Evolutionary conservation across 2,329 filamentous ascomycete species (phyloP).

Genomic region (Orbilia blumenaviensis): DNA sequence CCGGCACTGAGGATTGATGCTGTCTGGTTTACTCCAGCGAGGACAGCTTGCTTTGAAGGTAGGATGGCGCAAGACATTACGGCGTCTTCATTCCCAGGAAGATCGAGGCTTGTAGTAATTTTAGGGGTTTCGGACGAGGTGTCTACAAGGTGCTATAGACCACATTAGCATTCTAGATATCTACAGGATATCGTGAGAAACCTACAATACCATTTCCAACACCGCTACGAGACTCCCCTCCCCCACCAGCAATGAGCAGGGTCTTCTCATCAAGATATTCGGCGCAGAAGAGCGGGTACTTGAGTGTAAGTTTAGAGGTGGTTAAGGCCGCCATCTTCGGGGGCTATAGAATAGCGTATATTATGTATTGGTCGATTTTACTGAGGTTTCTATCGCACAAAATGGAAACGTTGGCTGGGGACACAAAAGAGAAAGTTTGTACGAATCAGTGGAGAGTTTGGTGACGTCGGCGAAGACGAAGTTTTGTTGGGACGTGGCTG

Average conservation of each 20-base stretch:
- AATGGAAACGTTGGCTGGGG: neutral
- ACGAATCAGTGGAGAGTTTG: conserved; percentile 16
- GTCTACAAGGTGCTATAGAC: conserved; percentile 36
- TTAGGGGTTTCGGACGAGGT: conserved; percentile 33
- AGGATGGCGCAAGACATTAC: conserved; percentile 57
- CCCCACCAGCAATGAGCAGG: conserved; percentile 57
- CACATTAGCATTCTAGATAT: neutral
- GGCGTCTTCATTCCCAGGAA: conserved; percentile 56
- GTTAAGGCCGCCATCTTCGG: conserved; percentile 56
- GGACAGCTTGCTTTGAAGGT: conserved; percentile 32
- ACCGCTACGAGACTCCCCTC: conserved; percentile 57
- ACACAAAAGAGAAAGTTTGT: neutral
- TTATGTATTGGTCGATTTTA: neutral
- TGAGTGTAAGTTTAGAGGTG: conserved; percentile 57
- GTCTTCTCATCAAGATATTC: conserved; percentile 56
- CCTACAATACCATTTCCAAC: conserved; percentile 58
- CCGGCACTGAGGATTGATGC: conserved; percentile 35
- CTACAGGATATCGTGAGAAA: neutral
- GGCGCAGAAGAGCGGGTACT: conserved; percentile 57
- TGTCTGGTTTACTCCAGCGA: conserved; percentile 56
- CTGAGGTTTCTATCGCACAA: neutral
- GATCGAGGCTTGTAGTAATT: conserved; percentile 53
- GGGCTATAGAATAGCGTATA: neutral
- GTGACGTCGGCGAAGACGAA: conserved; percentile 41
- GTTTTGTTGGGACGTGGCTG: conserved; percentile 29